Percentiles rank a stretch among this genome's conserved stretches.
Conservation (phyloP, 2,329 filamentous ascomycete genomes). For the Microdochium bolleyi region DNA sequence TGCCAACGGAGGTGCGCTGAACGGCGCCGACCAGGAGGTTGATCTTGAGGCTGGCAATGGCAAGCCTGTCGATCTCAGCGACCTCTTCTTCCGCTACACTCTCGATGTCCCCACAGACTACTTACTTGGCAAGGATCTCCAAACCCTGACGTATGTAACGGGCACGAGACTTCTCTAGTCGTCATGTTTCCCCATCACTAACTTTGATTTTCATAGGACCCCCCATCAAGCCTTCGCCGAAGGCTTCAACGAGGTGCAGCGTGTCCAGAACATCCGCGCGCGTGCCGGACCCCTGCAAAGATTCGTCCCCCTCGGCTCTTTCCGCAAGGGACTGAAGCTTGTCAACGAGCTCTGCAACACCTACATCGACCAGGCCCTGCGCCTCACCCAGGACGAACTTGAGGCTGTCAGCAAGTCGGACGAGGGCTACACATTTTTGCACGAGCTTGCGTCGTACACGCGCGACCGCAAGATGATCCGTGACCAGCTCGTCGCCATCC, state of each 20-base stretch:
- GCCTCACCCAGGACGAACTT: constrained; percentile 62
- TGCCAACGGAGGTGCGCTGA: constrained; percentile 45
- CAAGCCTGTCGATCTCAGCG: constrained; percentile 59
- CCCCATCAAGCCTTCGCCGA: constrained; percentile 64
- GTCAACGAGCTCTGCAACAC: constrained; percentile 71
- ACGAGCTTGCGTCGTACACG: constrained; percentile 76
- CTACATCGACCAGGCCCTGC: constrained; percentile 69
- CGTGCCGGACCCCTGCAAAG: constrained; percentile 55
- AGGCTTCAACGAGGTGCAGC: constrained; percentile 73
- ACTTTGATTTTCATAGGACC: constrained; percentile 28
- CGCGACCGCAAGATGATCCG: constrained; percentile 64
- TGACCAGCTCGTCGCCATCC: constrained; percentile 75
- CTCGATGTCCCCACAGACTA: constrained; percentile 85
- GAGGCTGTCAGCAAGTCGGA: constrained; percentile 65
- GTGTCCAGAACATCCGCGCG: constrained; percentile 59
- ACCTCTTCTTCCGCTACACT: constrained; percentile 78
- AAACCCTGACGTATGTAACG: constrained; percentile 41
- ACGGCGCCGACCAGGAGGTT: constrained; percentile 55
- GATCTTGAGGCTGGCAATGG: constrained; percentile 55
- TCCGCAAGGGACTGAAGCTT: constrained; percentile 54
- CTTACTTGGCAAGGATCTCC: constrained; percentile 69
- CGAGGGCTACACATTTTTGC: constrained; percentile 73
- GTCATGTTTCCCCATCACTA: not conserved
- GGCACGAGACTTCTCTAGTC: not conserved
- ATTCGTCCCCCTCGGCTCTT: constrained; percentile 56